phyloP scores from a whole-genome alignment of 768 basidiomycete species.

The Boletus reticulatus region DNA sequence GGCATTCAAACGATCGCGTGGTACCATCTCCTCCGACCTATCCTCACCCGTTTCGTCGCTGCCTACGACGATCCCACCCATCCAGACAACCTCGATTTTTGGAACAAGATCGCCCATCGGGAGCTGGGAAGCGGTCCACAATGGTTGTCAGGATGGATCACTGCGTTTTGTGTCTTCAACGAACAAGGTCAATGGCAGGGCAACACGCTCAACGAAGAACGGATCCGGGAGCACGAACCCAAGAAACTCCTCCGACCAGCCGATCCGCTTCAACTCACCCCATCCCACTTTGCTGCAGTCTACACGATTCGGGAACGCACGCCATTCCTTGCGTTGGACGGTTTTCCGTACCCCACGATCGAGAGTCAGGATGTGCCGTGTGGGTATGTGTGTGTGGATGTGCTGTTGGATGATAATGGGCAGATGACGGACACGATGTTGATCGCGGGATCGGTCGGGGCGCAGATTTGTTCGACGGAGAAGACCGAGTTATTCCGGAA shows the following conservation, averaged over 20 bases:
- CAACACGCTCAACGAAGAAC: constrained; percentile 28
- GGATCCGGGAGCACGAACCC: constrained; percentile 27
- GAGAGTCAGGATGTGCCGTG: constrained; percentile 28
- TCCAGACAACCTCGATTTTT: constrained; percentile 35
- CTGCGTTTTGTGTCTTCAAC: constrained; percentile 36
- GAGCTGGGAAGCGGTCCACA: constrained; percentile 28
- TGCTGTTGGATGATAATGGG: constrained; percentile 30
- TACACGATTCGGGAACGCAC: constrained; percentile 22
- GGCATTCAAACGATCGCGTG: constrained; percentile 38
- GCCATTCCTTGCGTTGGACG: constrained; percentile 26
- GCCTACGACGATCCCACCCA: constrained; percentile 35
- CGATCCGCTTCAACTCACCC: constrained; percentile 22
- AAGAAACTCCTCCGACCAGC: constrained; percentile 32
- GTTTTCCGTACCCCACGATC: constrained; percentile 29
- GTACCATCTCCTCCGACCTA: constrained; percentile 39
- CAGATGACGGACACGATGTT: constrained; percentile 24
- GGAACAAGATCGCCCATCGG: constrained; percentile 35
- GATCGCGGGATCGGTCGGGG: constrained; percentile 29
- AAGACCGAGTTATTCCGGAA: constrained; percentile 29
- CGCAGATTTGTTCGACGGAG: constrained; percentile 30
- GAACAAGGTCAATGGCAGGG: constrained; percentile 34
- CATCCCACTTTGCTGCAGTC: constrained; percentile 26
- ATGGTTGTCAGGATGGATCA: constrained; percentile 41
- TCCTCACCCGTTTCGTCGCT: constrained; percentile 36
- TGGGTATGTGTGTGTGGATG: constrained; percentile 28